Evolutionary conservation across 805 yeast species (phyloP).

Genomic region (Kockiozyma suomiensis): DNA sequence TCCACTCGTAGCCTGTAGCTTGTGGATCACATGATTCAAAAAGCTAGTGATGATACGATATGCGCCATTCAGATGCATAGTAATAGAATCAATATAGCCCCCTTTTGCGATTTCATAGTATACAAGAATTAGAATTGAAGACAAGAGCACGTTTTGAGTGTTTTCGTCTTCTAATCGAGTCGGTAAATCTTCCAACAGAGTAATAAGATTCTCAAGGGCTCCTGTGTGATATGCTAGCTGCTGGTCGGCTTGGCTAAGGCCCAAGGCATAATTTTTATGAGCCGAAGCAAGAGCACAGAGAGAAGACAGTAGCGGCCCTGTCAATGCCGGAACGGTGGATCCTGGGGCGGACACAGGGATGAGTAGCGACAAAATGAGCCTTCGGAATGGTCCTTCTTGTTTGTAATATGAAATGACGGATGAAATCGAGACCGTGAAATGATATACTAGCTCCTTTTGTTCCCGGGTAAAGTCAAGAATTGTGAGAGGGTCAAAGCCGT

Average conservation of each 20-base stretch:
- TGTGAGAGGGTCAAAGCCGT: constrained; percentile 27
- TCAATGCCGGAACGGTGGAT: background rate
- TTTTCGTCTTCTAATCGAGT: constrained; percentile 28
- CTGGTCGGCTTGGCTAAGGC: constrained; percentile 8
- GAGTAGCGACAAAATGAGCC: constrained; percentile 22
- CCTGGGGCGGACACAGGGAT: constrained; percentile 16
- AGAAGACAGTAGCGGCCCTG: constrained; percentile 22
- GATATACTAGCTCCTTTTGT: constrained; percentile 25
- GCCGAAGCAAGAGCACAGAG: constrained; percentile 33
- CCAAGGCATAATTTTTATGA: constrained; percentile 26
- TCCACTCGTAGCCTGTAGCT: constrained; percentile 16
- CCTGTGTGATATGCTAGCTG: constrained; percentile 29
- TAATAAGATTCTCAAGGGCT: constrained; percentile 26
- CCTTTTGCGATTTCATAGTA: constrained; percentile 34
- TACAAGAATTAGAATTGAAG: constrained; percentile 29
- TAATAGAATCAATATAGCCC: constrained; percentile 28
- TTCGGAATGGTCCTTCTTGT: constrained; percentile 26
- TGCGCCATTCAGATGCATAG: constrained; percentile 31
- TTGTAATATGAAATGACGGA: constrained; percentile 28
- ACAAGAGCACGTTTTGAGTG: constrained; percentile 26
- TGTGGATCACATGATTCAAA: constrained; percentile 23
- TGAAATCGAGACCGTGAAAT: constrained; percentile 27
- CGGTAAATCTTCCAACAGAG: constrained; percentile 20
- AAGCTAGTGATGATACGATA: constrained; percentile 30
- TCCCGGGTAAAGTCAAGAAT: constrained; percentile 22